A percentile compares a stretch with the other conserved stretches of the same genome.
These are phyloP conservation scores for Magnolia kwangsiensis DNA, from an alignment of 164 flowering plant genomes.

Conservation along the genomic window DNA sequence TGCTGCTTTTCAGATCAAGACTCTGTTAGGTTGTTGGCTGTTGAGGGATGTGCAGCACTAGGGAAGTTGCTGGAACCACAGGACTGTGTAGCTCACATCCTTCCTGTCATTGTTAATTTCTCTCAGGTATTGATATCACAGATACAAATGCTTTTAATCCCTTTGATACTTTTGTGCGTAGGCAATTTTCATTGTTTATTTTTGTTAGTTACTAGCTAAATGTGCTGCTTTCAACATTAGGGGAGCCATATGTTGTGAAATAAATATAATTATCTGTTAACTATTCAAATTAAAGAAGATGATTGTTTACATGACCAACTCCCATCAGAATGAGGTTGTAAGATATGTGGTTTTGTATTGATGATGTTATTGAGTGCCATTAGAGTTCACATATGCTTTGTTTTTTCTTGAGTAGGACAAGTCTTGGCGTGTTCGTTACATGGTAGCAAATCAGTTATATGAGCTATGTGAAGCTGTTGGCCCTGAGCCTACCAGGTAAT, in stretches of 20 bases:
- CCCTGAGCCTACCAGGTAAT: conserved; percentile 87
- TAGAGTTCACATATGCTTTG: conserved; percentile 2
- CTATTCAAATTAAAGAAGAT: background rate
- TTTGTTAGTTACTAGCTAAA: background rate
- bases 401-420: conserved; percentile 58
- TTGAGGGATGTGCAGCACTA: conserved; percentile 96
- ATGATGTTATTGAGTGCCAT: no score
- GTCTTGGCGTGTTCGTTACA: conserved; percentile 99
- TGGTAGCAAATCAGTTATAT: conserved; percentile 96
- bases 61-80: conserved; percentile 93
- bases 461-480: conserved; percentile 99
- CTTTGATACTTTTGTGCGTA: background rate
- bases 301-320: background rate
- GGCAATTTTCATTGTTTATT: background rate
- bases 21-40: conserved; percentile 92
- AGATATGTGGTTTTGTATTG: background rate
- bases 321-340: background rate
- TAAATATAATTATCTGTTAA: background rate
- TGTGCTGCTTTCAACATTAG: background rate
- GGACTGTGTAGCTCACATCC: conserved; percentile 87
- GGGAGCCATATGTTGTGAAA: background rate
- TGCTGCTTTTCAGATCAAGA: conserved; percentile 68
- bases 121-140: conserved; percentile 59
- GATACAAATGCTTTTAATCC: background rate
- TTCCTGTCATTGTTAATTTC: conserved; percentile 90